A percentile compares a stretch with the other conserved stretches of the same genome.
Conservation (phyloP, 306 rosid species). For the Cicer bijugum region DNA sequence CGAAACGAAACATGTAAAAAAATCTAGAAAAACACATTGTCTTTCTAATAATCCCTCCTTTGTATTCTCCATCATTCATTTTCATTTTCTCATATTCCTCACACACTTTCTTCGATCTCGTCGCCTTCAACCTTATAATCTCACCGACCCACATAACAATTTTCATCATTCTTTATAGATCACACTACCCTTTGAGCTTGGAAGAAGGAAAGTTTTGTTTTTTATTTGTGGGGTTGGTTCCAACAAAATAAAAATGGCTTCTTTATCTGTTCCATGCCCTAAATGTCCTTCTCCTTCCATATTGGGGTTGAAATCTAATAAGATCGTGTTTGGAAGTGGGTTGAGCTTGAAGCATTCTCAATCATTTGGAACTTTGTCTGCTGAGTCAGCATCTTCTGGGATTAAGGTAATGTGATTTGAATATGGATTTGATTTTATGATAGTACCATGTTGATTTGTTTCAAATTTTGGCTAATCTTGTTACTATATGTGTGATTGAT, state of each 20-base stretch:
- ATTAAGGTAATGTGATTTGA: constrained; percentile 43
- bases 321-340: constrained; percentile 43
- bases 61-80: constrained; percentile 50
- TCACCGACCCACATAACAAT: constrained; percentile 41
- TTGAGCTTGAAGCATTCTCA: constrained; percentile 46
- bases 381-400: constrained; percentile 43
- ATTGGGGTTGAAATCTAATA: constrained; percentile 46
- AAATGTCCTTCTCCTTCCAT: constrained; percentile 47
- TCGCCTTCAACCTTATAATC: constrained; percentile 42
- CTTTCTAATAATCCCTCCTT: background rate
- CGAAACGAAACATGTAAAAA: constrained; percentile 39
- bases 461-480: constrained; percentile 37
- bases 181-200: constrained; percentile 21
- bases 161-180: constrained; percentile 30
- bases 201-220: constrained; percentile 25
- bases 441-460: constrained; percentile 33
- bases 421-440: constrained; percentile 24
- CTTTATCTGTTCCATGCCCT: constrained; percentile 68
- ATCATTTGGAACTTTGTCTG: constrained; percentile 53
- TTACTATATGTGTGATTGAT: constrained; percentile 4
- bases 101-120: constrained; percentile 45
- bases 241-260: constrained; percentile 57
- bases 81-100: constrained; percentile 38
- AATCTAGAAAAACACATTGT: constrained; percentile 11
- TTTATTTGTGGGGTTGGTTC: constrained; percentile 44